Conservation (phyloP, 2,329 filamentous ascomycete species). For the Hypoxylon sp. region DNA sequence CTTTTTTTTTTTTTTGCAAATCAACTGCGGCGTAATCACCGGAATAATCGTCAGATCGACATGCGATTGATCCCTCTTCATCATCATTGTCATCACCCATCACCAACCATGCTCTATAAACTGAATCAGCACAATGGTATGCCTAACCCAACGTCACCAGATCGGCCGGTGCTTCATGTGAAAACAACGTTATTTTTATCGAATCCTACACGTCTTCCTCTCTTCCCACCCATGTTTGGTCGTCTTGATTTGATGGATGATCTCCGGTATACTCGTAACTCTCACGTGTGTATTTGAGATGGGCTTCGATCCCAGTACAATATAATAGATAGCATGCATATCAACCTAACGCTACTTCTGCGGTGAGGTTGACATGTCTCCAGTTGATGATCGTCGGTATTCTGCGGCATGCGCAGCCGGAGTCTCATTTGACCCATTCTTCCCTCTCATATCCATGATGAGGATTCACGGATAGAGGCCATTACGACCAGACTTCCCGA, state of each 20-base stretch:
- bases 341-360: slow-evolving; percentile 42
- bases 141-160: slow-evolving; percentile 1
- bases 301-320: slow-evolving; percentile 35
- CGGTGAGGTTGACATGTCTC: slow-evolving; percentile 42
- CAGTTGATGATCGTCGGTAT: slow-evolving; percentile 32
- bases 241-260: slow-evolving; percentile 34
- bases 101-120: slow-evolving; percentile 12
- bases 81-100: slow-evolving; percentile 6
- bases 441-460: slow-evolving; percentile 28
- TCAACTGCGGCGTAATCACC: slow-evolving; percentile 12
- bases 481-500: slow-evolving; percentile 29
- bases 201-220: slow-evolving; percentile 12
- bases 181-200: slow-evolving; percentile 38
- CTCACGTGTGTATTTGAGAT: slow-evolving; percentile 31
- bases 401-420: slow-evolving; percentile 20
- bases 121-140: slow-evolving; percentile 10
- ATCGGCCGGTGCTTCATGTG: slow-evolving; percentile 22
- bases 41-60: slow-evolving; percentile 39
- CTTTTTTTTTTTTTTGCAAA: slow-evolving; percentile 2
- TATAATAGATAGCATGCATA: slow-evolving; percentile 44
- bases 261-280: slow-evolving; percentile 27
- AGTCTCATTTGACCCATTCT: slow-evolving; percentile 34
- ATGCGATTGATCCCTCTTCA: slow-evolving; percentile 32
- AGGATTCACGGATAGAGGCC: slow-evolving; percentile 32
- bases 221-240: slow-evolving; percentile 12